Evolutionary conservation across 345 rosid species (phyloP).

Genomic region (Mallotus nudiflorus): DNA sequence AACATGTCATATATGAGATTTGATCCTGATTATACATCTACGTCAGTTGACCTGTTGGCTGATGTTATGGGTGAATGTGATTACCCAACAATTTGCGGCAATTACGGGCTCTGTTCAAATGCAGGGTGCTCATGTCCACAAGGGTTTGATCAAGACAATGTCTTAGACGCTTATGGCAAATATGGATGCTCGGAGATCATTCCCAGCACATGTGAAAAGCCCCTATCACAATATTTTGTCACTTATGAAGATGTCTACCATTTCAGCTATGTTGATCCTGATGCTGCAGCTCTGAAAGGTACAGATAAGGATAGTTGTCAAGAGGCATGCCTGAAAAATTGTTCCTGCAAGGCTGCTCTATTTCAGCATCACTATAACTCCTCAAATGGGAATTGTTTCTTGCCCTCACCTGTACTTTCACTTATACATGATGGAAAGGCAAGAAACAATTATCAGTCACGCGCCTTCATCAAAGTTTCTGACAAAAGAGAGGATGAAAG

Average conservation of each 20-base stretch:
- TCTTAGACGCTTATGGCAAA: slow-evolving; percentile 13
- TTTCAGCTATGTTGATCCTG: too few relatives aligned
- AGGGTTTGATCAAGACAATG: neutral
- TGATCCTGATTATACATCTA: slow-evolving; percentile 30
- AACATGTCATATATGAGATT: too few relatives aligned
- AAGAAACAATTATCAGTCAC: too few relatives aligned
- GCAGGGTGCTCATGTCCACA: slow-evolving; percentile 29
- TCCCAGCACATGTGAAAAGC: slow-evolving; percentile 21
- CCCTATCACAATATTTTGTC: slow-evolving; percentile 26
- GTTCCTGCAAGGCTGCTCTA: slow-evolving; percentile 37
- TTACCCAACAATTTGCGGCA: slow-evolving; percentile 36
- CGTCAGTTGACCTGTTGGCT: too few relatives aligned
- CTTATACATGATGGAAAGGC: slow-evolving; percentile 7
- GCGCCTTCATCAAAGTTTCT: too few relatives aligned
- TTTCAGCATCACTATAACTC: neutral
- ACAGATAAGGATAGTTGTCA: slow-evolving; percentile 11
- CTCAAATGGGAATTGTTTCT: neutral
- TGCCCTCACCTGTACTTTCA: slow-evolving; percentile 4
- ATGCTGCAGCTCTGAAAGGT: neutral
- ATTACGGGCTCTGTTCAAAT: slow-evolving; percentile 30
- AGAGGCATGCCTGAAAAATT: slow-evolving; percentile 27
- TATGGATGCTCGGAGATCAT: slow-evolving; percentile 26
- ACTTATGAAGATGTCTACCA: slow-evolving; percentile 14
- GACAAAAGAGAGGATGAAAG: neutral
- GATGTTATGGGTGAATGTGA: neutral